Conservation (phyloP, 345 rosid genomes). For the Camelina sativa region DNA sequence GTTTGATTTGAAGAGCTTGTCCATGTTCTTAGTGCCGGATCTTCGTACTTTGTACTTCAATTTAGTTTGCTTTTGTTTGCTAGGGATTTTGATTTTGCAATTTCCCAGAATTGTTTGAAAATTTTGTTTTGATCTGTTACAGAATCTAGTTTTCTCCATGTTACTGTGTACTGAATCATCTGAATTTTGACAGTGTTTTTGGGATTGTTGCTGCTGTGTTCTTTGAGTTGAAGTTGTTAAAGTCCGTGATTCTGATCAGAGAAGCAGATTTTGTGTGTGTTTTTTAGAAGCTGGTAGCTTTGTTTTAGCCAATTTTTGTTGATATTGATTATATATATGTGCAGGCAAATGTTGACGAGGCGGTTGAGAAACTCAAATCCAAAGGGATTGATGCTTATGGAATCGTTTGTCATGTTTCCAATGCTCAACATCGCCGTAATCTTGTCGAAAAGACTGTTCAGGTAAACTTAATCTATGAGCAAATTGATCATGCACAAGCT, state of each 20-base stretch:
- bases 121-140: not conserved
- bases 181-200: not conserved
- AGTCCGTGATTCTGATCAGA: not conserved
- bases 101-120: not conserved
- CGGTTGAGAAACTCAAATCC: constrained; percentile 68
- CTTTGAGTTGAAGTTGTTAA: not conserved
- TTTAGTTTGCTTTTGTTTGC: not conserved
- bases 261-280: not conserved
- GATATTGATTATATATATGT: not conserved
- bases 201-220: too few relatives aligned
- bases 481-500: not conserved
- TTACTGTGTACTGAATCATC: not conserved
- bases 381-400: constrained; percentile 76
- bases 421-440: constrained; percentile 72
- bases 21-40: not conserved
- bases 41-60: not conserved
- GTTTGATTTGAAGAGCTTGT: not conserved
- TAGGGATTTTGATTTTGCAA: not conserved
- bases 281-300: not conserved
- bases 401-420: constrained; percentile 87
- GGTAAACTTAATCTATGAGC: constrained; percentile 46
- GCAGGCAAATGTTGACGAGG: constrained; percentile 86
- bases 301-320: not conserved
- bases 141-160: not conserved
- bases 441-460: constrained; percentile 68